phyloP scores from a whole-genome alignment of 805 yeast species.

The Debaryomyces castellii region DNA sequence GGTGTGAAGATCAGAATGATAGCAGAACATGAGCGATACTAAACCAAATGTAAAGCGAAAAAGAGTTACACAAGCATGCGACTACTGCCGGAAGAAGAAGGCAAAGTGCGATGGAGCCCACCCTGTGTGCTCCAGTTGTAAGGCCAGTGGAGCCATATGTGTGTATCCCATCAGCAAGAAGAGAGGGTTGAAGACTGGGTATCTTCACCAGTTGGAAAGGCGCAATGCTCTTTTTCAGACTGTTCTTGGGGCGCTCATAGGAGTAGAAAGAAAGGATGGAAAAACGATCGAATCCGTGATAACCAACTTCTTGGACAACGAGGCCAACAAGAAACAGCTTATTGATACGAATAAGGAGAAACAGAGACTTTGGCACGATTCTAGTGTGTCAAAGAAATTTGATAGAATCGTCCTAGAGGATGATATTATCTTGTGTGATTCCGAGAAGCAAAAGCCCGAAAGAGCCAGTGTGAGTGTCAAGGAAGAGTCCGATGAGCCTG shows the following conservation, averaged over 20 bases:
- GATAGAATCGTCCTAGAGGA: constrained; percentile 9
- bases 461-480: neutral
- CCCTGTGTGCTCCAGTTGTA: constrained; percentile 20
- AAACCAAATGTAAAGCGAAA: constrained; percentile 8
- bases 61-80: constrained; percentile 24
- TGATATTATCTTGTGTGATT: constrained; percentile 1
- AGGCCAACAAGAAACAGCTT: constrained; percentile 1
- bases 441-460: neutral
- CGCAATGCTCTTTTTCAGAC: constrained; percentile 16
- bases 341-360: constrained; percentile 4
- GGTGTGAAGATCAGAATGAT: neutral
- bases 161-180: constrained; percentile 14
- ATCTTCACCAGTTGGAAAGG: constrained; percentile 18
- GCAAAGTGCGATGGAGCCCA: constrained; percentile 23
- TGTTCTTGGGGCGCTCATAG: constrained; percentile 5
- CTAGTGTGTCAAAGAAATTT: constrained; percentile 4
- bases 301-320: constrained; percentile 3
- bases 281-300: neutral
- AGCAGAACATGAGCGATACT: neutral
- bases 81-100: constrained; percentile 20
- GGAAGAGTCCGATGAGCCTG: neutral
- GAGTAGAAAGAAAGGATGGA: constrained; percentile 1
- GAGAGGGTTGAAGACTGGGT: constrained; percentile 22
- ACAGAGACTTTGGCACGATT: neutral
- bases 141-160: constrained; percentile 7